A percentile compares a stretch with the other conserved stretches of the same genome.
phyloP scores from a whole-genome alignment of 345 rosid genomes.

The Trapa bicornis region DNA sequence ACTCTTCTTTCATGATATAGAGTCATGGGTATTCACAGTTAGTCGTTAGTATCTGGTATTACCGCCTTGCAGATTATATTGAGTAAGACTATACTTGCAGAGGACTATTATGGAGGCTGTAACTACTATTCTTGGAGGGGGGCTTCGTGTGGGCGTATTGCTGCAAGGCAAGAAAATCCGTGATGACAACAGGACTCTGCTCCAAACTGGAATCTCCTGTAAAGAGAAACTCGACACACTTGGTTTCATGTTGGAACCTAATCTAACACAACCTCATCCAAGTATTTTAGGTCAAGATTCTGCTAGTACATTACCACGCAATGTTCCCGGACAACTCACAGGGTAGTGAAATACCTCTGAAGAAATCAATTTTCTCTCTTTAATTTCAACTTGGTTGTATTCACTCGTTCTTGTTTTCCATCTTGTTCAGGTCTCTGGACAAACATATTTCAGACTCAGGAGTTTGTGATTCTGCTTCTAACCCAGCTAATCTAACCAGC shows the following conservation, averaged over 20 bases:
- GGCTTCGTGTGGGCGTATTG: constrained; percentile 65
- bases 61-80: neutral
- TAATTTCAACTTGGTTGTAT: neutral
- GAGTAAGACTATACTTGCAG: constrained; percentile 19
- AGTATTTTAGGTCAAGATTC: constrained; percentile 28
- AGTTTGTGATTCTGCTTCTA: constrained; percentile 14
- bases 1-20: neutral
- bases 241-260: constrained; percentile 81
- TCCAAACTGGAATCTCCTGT: constrained; percentile 63
- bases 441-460: constrained; percentile 26
- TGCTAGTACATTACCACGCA: constrained; percentile 21
- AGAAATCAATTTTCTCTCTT: neutral
- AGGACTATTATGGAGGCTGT: constrained; percentile 74
- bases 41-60: neutral
- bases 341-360: constrained; percentile 33
- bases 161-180: constrained; percentile 82
- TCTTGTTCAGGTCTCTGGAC: constrained; percentile 35
- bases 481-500: constrained; percentile 17
- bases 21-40: no score
- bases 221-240: constrained; percentile 46
- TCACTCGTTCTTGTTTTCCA: neutral
- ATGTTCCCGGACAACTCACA: constrained; percentile 17
- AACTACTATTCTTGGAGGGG: constrained; percentile 62
- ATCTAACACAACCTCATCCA: constrained; percentile 18
- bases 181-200: constrained; percentile 68